Evolutionary conservation across 1,139 yeast genomes (phyloP).

Genomic region (Torulaspora globosa): DNA sequence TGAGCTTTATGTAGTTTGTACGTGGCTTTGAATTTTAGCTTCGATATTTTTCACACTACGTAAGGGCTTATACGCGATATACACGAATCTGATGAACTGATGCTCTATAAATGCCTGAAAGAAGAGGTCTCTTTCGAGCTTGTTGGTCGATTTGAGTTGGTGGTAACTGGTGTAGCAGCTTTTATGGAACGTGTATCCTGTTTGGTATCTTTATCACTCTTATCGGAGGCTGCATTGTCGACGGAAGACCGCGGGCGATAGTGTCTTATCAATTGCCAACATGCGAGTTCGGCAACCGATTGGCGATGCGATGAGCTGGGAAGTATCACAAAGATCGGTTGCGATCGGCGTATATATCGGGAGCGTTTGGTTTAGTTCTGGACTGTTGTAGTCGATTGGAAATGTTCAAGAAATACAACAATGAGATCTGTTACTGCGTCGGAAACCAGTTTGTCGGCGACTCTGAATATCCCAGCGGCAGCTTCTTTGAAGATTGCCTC

Average conservation of each 20-base stretch:
- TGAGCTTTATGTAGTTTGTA: background rate
- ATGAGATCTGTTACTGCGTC: conserved; percentile 10
- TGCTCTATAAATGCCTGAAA: background rate
- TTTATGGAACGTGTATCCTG: too few species aligned
- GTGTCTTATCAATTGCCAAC: conserved; percentile 1
- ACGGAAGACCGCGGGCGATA: conserved; percentile 4
- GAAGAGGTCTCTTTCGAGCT: background rate
- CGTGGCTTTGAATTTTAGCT: background rate
- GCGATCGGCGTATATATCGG: background rate
- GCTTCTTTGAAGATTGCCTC: conserved; percentile 31
- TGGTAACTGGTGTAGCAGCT: too few species aligned
- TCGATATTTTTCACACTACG: background rate
- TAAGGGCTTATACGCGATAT: background rate
- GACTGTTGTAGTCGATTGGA: too few species aligned
- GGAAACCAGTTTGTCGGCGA: conserved; percentile 9
- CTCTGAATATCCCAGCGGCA: conserved; percentile 21
- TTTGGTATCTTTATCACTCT: background rate
- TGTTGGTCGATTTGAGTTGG: background rate
- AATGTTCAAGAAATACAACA: background rate
- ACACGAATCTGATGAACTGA: background rate
- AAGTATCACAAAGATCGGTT: background rate
- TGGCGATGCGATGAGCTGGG: conserved; percentile 11
- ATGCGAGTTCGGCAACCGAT: conserved; percentile 5
- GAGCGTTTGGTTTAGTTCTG: background rate
- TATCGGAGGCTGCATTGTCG: background rate